phyloP scores from a whole-genome alignment of 305 asterid species.

The Withania somnifera region DNA sequence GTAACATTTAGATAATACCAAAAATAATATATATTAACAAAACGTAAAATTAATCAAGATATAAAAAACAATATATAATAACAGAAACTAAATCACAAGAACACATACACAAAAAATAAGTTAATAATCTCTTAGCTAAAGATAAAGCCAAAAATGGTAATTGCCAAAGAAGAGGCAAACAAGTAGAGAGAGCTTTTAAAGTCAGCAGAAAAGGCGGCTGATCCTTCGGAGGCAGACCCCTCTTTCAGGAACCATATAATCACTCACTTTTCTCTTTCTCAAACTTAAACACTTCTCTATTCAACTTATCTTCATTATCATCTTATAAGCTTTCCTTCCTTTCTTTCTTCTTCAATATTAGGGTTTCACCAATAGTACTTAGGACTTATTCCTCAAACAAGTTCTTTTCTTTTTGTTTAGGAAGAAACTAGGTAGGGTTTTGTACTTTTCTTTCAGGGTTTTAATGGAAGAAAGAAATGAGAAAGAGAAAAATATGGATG shows the following conservation, averaged over 20 bases:
- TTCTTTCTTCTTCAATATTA: too few relatives aligned
- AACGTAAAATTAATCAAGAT: too few relatives aligned
- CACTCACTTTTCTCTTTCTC: slow-evolving; percentile 14
- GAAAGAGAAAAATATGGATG: neutral
- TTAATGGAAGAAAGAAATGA: slow-evolving; percentile 21
- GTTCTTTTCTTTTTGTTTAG: neutral
- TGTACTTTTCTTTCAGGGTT: too few relatives aligned
- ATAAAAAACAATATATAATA: too few relatives aligned
- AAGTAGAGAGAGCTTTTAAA: slow-evolving; percentile 19
- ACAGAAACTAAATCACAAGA: too few relatives aligned
- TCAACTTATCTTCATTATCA: too few relatives aligned
- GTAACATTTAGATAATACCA: too few relatives aligned
- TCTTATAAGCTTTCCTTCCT: slow-evolving; percentile 11
- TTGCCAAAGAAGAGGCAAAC: too few relatives aligned
- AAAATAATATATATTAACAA: too few relatives aligned
- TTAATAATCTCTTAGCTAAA: too few relatives aligned
- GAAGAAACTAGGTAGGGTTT: neutral
- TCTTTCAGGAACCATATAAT: slow-evolving; percentile 30
- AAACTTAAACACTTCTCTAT: slow-evolving; percentile 3
- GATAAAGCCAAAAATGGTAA: too few relatives aligned
- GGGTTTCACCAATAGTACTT: neutral
- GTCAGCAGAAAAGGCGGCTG: slow-evolving; percentile 93
- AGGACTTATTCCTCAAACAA: neutral
- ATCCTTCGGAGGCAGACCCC: slow-evolving; percentile 68
- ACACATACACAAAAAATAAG: too few relatives aligned